Evolutionary conservation across 1,284 basidiomycete genomes (phyloP).

Genomic region (Papiliotrema terrestris): DNA sequence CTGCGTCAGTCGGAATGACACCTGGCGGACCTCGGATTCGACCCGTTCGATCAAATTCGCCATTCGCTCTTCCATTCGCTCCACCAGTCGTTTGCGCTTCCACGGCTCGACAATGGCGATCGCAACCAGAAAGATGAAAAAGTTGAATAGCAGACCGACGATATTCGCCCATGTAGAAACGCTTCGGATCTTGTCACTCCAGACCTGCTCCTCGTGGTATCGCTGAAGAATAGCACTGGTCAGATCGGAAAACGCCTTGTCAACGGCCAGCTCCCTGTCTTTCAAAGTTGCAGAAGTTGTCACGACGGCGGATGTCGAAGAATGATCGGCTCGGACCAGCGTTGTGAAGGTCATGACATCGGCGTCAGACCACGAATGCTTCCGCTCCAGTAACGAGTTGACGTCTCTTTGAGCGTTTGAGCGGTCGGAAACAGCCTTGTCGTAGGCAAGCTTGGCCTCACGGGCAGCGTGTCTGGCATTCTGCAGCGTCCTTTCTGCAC

Average conservation of each 20-base stretch:
- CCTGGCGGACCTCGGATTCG: slow-evolving; percentile 25
- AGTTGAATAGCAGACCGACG: slow-evolving; percentile 75
- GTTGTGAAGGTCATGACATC: slow-evolving; percentile 80
- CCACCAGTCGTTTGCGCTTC: slow-evolving; percentile 77
- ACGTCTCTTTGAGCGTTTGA: slow-evolving; percentile 80
- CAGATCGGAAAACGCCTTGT: slow-evolving; percentile 76
- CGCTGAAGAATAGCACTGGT: slow-evolving; percentile 77
- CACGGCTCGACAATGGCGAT: slow-evolving; percentile 88
- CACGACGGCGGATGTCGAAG: slow-evolving; percentile 70
- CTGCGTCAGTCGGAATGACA: slow-evolving; percentile 1
- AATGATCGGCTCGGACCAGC: slow-evolving; percentile 81
- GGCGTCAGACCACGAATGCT: slow-evolving; percentile 69
- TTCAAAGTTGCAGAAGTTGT: slow-evolving; percentile 63
- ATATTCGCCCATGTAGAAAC: slow-evolving; percentile 86
- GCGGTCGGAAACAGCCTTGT: slow-evolving; percentile 67
- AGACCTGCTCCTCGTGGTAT: slow-evolving; percentile 95
- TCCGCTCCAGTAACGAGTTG: slow-evolving; percentile 85
- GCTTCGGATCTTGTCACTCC: slow-evolving; percentile 94
- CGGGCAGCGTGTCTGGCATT: slow-evolving; percentile 61
- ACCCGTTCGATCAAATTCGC: slow-evolving; percentile 60
- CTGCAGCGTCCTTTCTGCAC: slow-evolving; percentile 35
- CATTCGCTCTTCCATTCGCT: slow-evolving; percentile 81
- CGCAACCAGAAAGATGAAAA: slow-evolving; percentile 81
- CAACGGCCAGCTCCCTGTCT: slow-evolving; percentile 69
- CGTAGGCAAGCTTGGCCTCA: slow-evolving; percentile 68